Conservation (phyloP, 208 protist genomes). For the Wallacemonas sp. region DNA sequence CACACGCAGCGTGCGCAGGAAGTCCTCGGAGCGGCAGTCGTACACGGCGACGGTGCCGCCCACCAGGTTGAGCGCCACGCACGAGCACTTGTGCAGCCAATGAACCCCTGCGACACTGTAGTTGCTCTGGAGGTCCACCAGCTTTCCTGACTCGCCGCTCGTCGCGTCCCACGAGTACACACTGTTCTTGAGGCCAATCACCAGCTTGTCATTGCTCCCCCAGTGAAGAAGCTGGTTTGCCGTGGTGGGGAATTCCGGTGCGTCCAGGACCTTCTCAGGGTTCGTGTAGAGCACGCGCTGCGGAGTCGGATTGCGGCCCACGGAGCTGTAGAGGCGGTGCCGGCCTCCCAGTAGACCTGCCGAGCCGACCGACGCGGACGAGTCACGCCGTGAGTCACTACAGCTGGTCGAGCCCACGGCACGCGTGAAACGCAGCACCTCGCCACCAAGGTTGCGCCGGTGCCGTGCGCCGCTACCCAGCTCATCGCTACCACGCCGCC, state of each 20-base stretch:
- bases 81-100: conserved; percentile 79
- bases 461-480: conserved; percentile 5
- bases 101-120: conserved; percentile 50
- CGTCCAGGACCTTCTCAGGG: conserved; percentile 76
- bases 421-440: conserved; percentile 32
- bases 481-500: conserved; percentile 9
- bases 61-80: conserved; percentile 55
- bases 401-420: background rate
- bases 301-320: conserved; percentile 6
- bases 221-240: conserved; percentile 77
- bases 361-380: background rate
- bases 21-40: conserved; percentile 55
- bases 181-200: conserved; percentile 71
- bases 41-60: conserved; percentile 70
- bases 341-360: conserved; percentile 9
- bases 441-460: conserved; percentile 34
- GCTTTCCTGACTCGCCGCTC: conserved; percentile 41
- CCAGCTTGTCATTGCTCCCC: conserved; percentile 80
- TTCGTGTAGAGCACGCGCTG: conserved; percentile 62
- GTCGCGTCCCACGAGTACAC: conserved; percentile 76
- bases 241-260: conserved; percentile 60
- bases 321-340: conserved; percentile 20
- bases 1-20: conserved; percentile 62
- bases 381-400: background rate
- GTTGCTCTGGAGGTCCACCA: conserved; percentile 57